Evolutionary conservation across 139 green algal species (phyloP), one percentile per base, ranked within the genome.

Genomic region (Auxenochlorella pyrenoidosa): DNA sequence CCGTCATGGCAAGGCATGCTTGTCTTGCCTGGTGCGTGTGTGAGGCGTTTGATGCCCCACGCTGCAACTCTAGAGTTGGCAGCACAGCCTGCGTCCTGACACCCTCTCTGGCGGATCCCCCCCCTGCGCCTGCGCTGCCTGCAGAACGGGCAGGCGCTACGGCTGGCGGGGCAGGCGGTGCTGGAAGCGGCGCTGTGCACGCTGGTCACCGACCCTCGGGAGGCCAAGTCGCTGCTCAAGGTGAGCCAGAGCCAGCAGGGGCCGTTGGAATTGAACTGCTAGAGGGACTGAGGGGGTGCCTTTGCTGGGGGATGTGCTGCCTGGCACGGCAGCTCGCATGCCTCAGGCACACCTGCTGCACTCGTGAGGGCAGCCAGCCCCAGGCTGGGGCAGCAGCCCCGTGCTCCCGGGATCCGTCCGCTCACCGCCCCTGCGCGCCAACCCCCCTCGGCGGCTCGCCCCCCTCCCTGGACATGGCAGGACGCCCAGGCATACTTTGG

Each of bases 91-190:
- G 72, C 72, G 21, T 1, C 72, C 72, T 19, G 28, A 16, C 19
- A 43, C 16, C 12, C 59, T 18, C 22, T 32, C 18, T 63, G 13
- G 54, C 54, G n/a, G n/a, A n/a, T n/a, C n/a, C 18, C 22, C 2
- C 18, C 13, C 30, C 32, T 32, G 13, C 66, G 66, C 66, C 66
- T 73, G 66, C 66, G 2, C 30, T 40, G 30, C 66, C 30, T 70
- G 63, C 83, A 87, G 71, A 82, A 43, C 19, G 38, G 36, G 40
- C 58, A 76, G 59, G 84, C 84, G 40, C 59, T 84, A 40, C 58
- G 84, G 40, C 73, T 88, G 73, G 84, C 36, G 51, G 83, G 73
- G 34, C 73, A 82, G 73, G 75, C 84, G 26, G 32, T 88, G 73
- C 73, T 88, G 73, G 84, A 88, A 40, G 75, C 51, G 19, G 84